Evolutionary conservation across 1,284 basidiomycete genomes (phyloP), one percentile per base, ranked within the genome.

Genomic region (Anthracocystis setariae): DNA sequence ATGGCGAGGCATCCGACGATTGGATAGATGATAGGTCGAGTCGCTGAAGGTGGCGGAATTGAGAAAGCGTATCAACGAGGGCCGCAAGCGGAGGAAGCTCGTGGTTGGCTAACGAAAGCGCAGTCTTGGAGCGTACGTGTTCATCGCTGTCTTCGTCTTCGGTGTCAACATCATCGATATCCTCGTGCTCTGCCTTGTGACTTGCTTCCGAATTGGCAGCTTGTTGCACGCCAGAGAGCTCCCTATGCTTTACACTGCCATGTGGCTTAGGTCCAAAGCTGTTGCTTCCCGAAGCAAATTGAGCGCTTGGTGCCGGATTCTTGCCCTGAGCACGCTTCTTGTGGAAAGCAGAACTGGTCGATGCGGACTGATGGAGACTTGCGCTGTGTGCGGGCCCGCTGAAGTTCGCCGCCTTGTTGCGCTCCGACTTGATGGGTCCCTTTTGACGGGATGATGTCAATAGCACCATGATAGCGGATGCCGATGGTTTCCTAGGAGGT

Each of bases 1-100:
- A 24, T 2, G 71, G 64, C 3, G 61, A 58, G 9, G 70, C 58
- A 0, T 63, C 60, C 1, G 78, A 79, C 2, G 75, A 43, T 38
- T 73, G 37, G 56, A 81, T 74, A 18, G 66, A 49, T 13, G 73
- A 74, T 4, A 82, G 46, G 24, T 82, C 79, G 43, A 82, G 73
- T 5, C 72, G 63, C 32, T 66, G 72, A 27, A 82, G 61, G 33
- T 70, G 49, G 9, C 25, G 50, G 47, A 82, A 82, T 33, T 74
- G 71, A 1, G 74, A 64, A 7, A 82, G 60, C 0, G 79, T 79
- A n/a, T 67, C 55, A 21, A 69, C 64, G 13, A 79, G 60, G 0
- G 68, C 60, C 2, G 57, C 38, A 3, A 65, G 48, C 1, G 77
- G 66, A 8, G 79, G 79, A 2, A 81, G 60, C 8, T 65, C 63